Evolutionary conservation across 305 asterid species (phyloP), one percentile per base, ranked within the genome.

Genomic region (Ilex paraguariensis): DNA sequence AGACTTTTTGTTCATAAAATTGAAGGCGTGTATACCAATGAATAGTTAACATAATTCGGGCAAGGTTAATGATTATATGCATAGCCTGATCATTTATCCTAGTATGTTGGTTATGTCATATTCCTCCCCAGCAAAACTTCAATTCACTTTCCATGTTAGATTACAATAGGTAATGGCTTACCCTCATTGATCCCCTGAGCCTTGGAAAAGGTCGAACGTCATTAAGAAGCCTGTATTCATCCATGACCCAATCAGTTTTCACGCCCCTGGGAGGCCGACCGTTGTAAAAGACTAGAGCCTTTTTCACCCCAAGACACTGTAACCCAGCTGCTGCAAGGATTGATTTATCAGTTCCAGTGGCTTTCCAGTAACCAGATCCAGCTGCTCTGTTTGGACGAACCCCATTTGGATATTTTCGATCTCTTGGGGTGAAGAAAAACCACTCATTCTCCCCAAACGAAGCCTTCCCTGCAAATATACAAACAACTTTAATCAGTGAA

Each of bases 251-350:
- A 39, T 59, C 13, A 59, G 63, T 59, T 36, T 59, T 59, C 13
- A 13, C 21, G 40, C 63, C 63, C 28, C 45, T 59, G 6, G 53
- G 63, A 30, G 63, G 36, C 1, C 63, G 40, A 44, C 54, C 58
- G 12, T 63, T 33, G 53, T 52, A 63, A 52, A 63, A 53, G 7
- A 54, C 31, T 1, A 53, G n/a, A 30, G 61, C 28, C 45, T 64
- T 64, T 54, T 64, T 55, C 54, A 64, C 61, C 2, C 68, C 68
- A 12, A 64, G 40, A 55, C 16, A 53, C 44, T 28, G 54, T 7
- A 28, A 17, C 39, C 40, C 60, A 10, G 13, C n/a, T 7, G 67
- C 36, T 13, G 52, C 16, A 31, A 63, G 42, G n/a, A 39, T 54
- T 28, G 64, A 44, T 31, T 60, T 60, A 50, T 60, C 54, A 17